Conservation (phyloP, 768 basidiomycete species). For the Russula virescens region DNA sequence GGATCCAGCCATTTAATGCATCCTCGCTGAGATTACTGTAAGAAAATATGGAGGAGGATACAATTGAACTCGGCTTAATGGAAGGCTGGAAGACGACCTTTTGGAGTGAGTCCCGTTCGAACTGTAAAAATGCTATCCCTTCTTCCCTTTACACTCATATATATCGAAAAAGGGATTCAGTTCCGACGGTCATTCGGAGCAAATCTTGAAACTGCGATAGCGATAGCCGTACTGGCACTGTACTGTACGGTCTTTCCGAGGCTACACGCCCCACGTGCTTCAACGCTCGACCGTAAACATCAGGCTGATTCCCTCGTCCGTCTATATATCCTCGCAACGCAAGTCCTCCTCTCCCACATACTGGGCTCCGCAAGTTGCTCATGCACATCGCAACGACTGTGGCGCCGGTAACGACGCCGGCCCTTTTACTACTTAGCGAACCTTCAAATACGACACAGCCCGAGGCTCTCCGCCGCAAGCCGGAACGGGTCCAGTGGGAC, state of each 20-base stretch:
- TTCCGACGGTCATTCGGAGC: too few relatives aligned
- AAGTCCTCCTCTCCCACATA: constrained; percentile 49
- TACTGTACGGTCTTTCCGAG: background rate
- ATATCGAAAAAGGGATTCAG: too few relatives aligned
- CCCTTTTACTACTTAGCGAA: constrained; percentile 57
- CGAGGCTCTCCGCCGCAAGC: constrained; percentile 54
- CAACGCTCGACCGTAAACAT: constrained; percentile 37
- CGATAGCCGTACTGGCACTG: too few relatives aligned
- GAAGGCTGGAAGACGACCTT: too few relatives aligned
- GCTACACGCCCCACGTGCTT: background rate
- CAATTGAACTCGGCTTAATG: too few relatives aligned
- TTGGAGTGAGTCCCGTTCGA: too few relatives aligned
- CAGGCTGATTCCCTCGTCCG: constrained; percentile 33
- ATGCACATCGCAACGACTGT: constrained; percentile 74
- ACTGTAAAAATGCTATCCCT: too few relatives aligned
- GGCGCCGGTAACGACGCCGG: constrained; percentile 68
- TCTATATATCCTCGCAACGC: constrained; percentile 37
- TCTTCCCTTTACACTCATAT: too few relatives aligned
- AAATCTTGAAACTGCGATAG: too few relatives aligned
- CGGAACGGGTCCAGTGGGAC: constrained; percentile 59
- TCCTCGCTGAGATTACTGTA: too few relatives aligned
- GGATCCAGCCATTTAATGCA: too few relatives aligned
- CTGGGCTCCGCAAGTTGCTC: constrained; percentile 58
- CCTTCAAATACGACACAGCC: constrained; percentile 80
- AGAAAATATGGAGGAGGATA: too few relatives aligned